Base-by-base conservation (phyloP, 1,139 yeast genomes). In the Lodderomyces pseudojiufengensis region DNA sequence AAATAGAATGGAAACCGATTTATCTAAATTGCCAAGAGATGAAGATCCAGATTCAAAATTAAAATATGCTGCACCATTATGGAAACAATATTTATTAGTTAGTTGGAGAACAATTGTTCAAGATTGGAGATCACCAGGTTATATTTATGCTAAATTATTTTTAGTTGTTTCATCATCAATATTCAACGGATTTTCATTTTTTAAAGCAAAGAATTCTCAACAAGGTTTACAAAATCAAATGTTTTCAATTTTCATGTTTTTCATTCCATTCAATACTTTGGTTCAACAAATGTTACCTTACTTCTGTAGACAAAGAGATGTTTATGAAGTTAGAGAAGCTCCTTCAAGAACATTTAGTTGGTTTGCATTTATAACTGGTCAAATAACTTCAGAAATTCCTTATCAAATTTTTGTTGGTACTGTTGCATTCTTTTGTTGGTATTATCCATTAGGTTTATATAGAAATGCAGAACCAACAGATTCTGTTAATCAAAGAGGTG, bases 401-500 rank as follows among this genome's bases (percentile, higher is more conserved):
- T 84, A 85, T 82, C 84, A 83, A 52, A 47, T 78, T 11, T 42
- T 78, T 3, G 66, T 73, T 39, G 88, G 88, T 44, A 79, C 88
- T 1, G 16, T 83, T 5, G 70, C 82, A 4, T 87, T 70, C 62
- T 75, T 84, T 53, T 74, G 81, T 42, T 85, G 85, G 80, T 87
- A 85, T 59, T 87, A 84, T 54, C 94, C 95, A 5, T 76, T 84
- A 44, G 95, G 94, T 1, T 63, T 80, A 38, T 76, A 80, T 50
- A 38, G 49, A 6, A 81, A 80, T 54, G 84, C 87, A 5, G 58
- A 56, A 5, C 51, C 57, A 24, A 57, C 54, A 24, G 47, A 54
- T 36, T 27, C 48, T 1, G 59, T 57, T 10, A 34, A 47, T 32
- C 48, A 54, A 31, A 55, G 73, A 56, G 70, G 82, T 64, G 57